These are phyloP conservation scores for Limonomyces culmigenus DNA, from an alignment of 1,284 basidiomycete species.

Conservation along the genomic window DNA sequence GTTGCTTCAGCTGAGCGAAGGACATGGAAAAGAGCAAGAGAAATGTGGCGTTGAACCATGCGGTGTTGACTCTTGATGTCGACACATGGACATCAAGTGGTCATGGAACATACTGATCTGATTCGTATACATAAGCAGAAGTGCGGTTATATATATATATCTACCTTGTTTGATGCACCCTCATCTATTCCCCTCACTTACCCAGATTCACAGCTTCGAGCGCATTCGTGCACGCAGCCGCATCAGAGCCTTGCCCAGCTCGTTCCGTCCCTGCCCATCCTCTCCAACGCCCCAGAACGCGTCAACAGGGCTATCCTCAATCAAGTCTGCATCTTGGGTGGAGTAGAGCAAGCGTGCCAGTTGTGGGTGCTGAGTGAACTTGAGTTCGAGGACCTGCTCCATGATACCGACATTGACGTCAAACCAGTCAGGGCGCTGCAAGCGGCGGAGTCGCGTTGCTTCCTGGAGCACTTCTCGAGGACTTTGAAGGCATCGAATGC, in stretches of 20 bases:
- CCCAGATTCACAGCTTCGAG: too few relatives aligned
- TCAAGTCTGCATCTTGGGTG: conserved; percentile 12
- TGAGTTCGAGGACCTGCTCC: conserved; percentile 11
- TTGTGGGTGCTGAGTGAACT: conserved; percentile 13
- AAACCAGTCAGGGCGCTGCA: conserved; percentile 11
- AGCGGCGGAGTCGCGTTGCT: conserved; percentile 6
- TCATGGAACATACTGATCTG: conserved; percentile 3
- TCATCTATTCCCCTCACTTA: too few relatives aligned
- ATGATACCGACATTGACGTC: conserved; percentile 11
- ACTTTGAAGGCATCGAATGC: conserved; percentile 8
- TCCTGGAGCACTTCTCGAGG: conserved; percentile 9
- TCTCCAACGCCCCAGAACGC: conserved; percentile 19
- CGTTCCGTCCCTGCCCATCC: conserved; percentile 20
- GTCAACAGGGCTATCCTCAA: conserved; percentile 20
- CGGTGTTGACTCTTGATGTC: too few relatives aligned
- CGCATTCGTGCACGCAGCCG: too few relatives aligned
- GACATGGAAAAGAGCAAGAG: too few relatives aligned
- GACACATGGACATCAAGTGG: too few relatives aligned
- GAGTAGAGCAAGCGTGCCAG: conserved; percentile 10
- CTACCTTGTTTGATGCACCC: too few relatives aligned
- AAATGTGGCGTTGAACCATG: too few relatives aligned
- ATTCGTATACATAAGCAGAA: neutral
- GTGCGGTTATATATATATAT: too few relatives aligned
- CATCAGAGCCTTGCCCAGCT: conserved; percentile 25
- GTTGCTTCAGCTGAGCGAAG: too few relatives aligned